Evolutionary conservation across 2,329 filamentous ascomycete species (phyloP).

Genomic region (Dactylellina leptospora): DNA sequence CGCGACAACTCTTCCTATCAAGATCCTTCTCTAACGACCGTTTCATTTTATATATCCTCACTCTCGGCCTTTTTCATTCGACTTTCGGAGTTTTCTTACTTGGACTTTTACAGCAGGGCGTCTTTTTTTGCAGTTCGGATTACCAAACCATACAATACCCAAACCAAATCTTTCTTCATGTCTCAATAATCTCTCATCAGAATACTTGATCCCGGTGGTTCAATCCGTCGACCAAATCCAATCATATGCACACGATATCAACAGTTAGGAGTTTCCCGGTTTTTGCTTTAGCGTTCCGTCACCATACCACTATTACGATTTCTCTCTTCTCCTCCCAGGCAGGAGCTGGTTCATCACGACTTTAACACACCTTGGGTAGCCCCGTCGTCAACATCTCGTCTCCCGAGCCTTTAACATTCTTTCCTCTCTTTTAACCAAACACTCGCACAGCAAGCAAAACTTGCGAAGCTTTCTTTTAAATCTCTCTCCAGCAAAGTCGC

Average conservation of each 20-base stretch:
- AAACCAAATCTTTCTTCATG: slow-evolving; percentile 45
- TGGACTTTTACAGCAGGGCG: slow-evolving; percentile 27
- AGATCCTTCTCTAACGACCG: slow-evolving; percentile 58
- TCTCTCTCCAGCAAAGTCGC: slow-evolving; percentile 40
- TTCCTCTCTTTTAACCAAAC: slow-evolving; percentile 35
- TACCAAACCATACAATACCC: slow-evolving; percentile 44
- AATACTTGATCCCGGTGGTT: slow-evolving; percentile 57
- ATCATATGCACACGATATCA: slow-evolving; percentile 56
- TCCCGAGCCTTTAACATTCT: slow-evolving; percentile 47
- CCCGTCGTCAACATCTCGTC: slow-evolving; percentile 27
- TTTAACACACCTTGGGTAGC: slow-evolving; percentile 52
- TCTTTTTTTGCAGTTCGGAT: slow-evolving; percentile 46
- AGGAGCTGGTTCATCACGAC: slow-evolving; percentile 54
- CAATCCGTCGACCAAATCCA: slow-evolving; percentile 60
- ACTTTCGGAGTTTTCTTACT: slow-evolving; percentile 55
- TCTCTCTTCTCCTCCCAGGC: slow-evolving; percentile 54
- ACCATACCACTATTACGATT: slow-evolving; percentile 55
- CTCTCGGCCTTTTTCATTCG: slow-evolving; percentile 27
- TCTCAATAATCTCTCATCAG: slow-evolving; percentile 52
- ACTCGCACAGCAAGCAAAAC: slow-evolving; percentile 20
- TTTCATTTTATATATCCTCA: slow-evolving; percentile 53
- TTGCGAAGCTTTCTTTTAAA: slow-evolving; percentile 9
- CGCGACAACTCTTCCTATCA: slow-evolving; percentile 59
- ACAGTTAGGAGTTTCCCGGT: slow-evolving; percentile 53
- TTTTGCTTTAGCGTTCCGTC: slow-evolving; percentile 53